These are phyloP conservation scores for Pseudocercospora macadamiae DNA, from an alignment of 2,329 filamentous ascomycete species.

Conservation along the genomic window DNA sequence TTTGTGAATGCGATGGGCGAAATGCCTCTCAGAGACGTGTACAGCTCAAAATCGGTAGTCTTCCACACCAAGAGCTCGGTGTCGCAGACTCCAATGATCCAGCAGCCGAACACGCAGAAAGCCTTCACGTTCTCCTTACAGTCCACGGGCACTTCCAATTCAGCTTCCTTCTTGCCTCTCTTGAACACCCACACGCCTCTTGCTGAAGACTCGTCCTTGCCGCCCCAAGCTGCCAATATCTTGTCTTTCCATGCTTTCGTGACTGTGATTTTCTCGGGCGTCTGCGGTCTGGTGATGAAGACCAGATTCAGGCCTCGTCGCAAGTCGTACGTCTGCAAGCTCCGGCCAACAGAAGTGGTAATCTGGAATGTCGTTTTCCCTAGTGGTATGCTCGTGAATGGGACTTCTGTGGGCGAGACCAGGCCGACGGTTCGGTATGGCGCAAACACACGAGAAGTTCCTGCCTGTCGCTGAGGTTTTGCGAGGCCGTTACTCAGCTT, in stretches of 20 bases:
- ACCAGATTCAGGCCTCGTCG: constrained; percentile 87
- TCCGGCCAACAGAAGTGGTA: constrained; percentile 88
- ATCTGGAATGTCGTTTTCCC: constrained; percentile 97
- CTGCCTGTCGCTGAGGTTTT: constrained; percentile 28
- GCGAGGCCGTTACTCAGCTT: constrained; percentile 53
- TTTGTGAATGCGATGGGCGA: constrained; percentile 70
- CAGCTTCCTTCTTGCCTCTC: constrained; percentile 79
- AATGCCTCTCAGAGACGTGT: constrained; percentile 73
- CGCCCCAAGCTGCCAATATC: constrained; percentile 88
- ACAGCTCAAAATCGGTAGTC: constrained; percentile 78
- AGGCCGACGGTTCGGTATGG: constrained; percentile 94
- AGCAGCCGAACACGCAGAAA: constrained; percentile 82
- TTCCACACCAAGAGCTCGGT: constrained; percentile 90
- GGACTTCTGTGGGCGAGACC: constrained; percentile 86
- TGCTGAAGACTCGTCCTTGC: constrained; percentile 52
- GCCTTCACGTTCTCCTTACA: constrained; percentile 72
- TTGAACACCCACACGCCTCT: constrained; percentile 90
- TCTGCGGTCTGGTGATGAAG: constrained; percentile 90
- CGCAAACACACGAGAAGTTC: constrained; percentile 77
- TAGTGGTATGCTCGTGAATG: constrained; percentile 84
- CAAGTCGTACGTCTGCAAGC: constrained; percentile 93
- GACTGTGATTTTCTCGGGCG: constrained; percentile 81
- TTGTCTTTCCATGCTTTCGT: constrained; percentile 85
- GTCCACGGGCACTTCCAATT: constrained; percentile 69
- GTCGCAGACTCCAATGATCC: constrained; percentile 79